Base-by-base conservation (phyloP, 1,284 basidiomycete species). In the Ceratobasidium sp. region DNA sequence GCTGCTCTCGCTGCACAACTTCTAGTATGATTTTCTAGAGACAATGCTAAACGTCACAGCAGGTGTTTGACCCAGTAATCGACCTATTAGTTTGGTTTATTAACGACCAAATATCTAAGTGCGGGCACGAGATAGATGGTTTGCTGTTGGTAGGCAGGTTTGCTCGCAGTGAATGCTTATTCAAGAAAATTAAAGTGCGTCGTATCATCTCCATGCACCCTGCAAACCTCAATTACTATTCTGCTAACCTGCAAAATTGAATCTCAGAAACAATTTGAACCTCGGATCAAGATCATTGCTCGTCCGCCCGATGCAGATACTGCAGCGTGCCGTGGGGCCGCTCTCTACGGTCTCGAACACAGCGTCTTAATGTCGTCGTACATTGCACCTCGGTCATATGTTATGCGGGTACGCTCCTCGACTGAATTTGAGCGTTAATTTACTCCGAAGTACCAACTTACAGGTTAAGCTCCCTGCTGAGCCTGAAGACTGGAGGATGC, bases 131-230 rank as follows among this genome's bases (percentile, higher is more conserved):
- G 52, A 90, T 94, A 81, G 90, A 95, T 86, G 93, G 93, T 20
- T 85, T 95, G 50, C 89, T 95, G 80, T 89, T 95, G 81, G 94
- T 95, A 81, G 94, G 94, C 84, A 94, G 94, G 74, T 95, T 95
- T 84, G 92, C 93, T 61, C 93, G 91, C 13, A 93, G 92, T 83
- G 91, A 93, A 82, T 94, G 95, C 83, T 85, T 94, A 78, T 94
- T 92, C 84, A 88, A 65, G 42, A 28, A 33, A n/a, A n/a, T 54
- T 20, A 54, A 54, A 3, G 50, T 54, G 20, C 20, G 50, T 9
- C 23, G 15, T 54, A n/a, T n/a, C n/a, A n/a, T n/a, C n/a, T n/a
- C n/a, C n/a, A n/a, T n/a, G n/a, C n/a, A n/a, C n/a, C n/a, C n/a
- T n/a, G n/a, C n/a, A n/a, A n/a, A n/a, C n/a, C n/a, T n/a, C n/a